Base-by-base conservation (phyloP, 75 land plant genomes). In the Cryptomeria japonica region DNA sequence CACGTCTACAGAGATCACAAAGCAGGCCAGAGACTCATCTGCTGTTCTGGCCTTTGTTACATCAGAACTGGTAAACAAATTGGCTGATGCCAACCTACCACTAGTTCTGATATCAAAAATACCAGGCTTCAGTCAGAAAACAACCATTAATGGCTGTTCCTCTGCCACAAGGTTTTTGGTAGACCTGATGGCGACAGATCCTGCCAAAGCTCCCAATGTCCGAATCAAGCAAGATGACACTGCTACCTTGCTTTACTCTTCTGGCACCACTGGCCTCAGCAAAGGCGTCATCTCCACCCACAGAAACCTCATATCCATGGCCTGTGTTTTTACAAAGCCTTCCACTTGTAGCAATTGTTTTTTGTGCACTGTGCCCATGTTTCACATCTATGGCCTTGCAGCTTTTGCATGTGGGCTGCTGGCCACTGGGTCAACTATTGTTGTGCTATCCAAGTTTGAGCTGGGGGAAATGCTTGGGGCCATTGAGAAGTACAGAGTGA, bases 201-300 rank as follows among this genome's bases (percentile, higher is more conserved):
- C 91, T 61, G 9, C 32, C 86, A 16, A 76, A 37, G 56, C 46
- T 5, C 89, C 86, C 3, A 6, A 2, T 14, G 88, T 72, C 3
- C 11, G 47, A 37, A 85, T 87, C 72, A 25, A 80, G 11, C 84
- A 87, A 19, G 88, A 85, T 39, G 88, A 85, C 42, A 85, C 87
- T 2, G 91, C 89, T 42, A 92, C 94, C 76, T 89, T 96, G 73
- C 92, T 96, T 13, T 97, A 94, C 87, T 97, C 97, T 32, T 97
- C 97, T 1, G 96, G 99, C 6, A 97, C 97, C 13, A 97, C 96
- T 36, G 97, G 99, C 9, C 84, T 88, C 51, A 96, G 97, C 93
- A 97, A 97, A 80, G 99, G 99, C 2, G 96, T 96, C 22, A 92
- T 91, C 10, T 89, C 93, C 49, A 91, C 99, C 16, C 42, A 97